Conservation (phyloP, 2,329 filamentous ascomycete species). For the Fusarium mexicanum region DNA sequence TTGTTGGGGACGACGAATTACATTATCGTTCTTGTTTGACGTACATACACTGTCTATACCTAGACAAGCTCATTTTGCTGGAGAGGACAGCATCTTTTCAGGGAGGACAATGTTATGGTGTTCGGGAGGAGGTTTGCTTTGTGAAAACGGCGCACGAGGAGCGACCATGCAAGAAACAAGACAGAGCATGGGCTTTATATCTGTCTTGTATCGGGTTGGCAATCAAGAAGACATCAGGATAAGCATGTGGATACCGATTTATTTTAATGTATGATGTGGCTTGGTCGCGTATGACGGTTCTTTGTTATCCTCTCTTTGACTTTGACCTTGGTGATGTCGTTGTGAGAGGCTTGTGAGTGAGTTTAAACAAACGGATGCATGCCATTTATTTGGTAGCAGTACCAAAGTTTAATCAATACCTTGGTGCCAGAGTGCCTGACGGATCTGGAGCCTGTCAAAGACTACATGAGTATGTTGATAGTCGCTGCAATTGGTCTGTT, state of each 20-base stretch:
- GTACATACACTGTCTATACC: constrained; percentile 32
- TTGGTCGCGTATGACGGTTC: constrained; percentile 27
- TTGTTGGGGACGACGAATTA: constrained; percentile 16
- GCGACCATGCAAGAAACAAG: constrained; percentile 1
- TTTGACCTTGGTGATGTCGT: background rate
- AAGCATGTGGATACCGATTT: constrained; percentile 36
- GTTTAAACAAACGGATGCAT: background rate
- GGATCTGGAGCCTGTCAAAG: background rate
- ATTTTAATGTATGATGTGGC: constrained; percentile 43
- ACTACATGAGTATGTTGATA: background rate
- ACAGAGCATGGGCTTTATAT: constrained; percentile 5
- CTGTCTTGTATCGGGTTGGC: constrained; percentile 5
- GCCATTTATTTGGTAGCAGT: background rate
- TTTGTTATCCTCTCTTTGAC: constrained; percentile 3
- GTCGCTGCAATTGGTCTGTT: background rate
- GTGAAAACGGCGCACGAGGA: constrained; percentile 21
- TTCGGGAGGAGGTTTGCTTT: constrained; percentile 24
- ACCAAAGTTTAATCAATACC: background rate
- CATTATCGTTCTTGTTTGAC: constrained; percentile 17
- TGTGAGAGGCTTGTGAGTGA: background rate
- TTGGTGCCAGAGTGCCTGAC: background rate
- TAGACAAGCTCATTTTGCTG: constrained; percentile 9
- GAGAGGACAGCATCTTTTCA: constrained; percentile 13
- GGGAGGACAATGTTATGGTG: constrained; percentile 21
- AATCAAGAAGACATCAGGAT: constrained; percentile 22